Conservation (phyloP, 495 filamentous ascomycete species). For the Lineolata rhizophorae region DNA sequence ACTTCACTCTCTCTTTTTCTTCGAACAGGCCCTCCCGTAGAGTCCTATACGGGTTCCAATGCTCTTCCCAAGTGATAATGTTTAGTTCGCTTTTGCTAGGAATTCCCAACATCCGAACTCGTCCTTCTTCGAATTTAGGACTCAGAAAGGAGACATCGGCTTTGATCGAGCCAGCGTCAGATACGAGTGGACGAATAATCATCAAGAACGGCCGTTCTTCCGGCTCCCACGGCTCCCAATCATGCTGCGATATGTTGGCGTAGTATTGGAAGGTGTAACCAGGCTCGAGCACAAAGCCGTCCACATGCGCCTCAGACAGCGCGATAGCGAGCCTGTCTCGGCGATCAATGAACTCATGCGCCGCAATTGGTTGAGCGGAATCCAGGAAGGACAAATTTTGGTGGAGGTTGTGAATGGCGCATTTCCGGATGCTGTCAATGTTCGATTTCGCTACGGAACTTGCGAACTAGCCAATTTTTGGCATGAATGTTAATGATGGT, state of each 20-base stretch:
- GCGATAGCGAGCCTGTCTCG: constrained; percentile 26
- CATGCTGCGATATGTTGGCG: constrained; percentile 28
- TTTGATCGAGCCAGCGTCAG: constrained; percentile 17
- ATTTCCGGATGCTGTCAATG: constrained; percentile 24
- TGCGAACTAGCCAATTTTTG: neutral
- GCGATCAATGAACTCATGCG: constrained; percentile 23
- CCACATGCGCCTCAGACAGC: constrained; percentile 20
- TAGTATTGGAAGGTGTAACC: constrained; percentile 37
- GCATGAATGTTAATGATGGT: too few species aligned
- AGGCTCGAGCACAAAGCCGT: constrained; percentile 31
- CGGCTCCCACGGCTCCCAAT: constrained; percentile 38
- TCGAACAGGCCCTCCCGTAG: constrained; percentile 12
- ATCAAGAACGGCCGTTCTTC: constrained; percentile 35
- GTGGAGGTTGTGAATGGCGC: constrained; percentile 23
- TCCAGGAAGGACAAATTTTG: constrained; percentile 23
- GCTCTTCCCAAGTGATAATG: constrained; percentile 31
- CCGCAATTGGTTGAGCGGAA: constrained; percentile 18
- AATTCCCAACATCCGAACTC: constrained; percentile 28
- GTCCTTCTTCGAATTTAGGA: constrained; percentile 30
- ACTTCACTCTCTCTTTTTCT: constrained; percentile 11
- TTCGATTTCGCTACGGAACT: too few species aligned
- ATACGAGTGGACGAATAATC: constrained; percentile 22
- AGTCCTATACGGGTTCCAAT: constrained; percentile 32
- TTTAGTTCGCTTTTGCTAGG: constrained; percentile 23
- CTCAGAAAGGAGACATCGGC: constrained; percentile 28